A percentile compares a stretch with the other conserved stretches of the same genome.
phyloP scores from a whole-genome alignment of 2,329 filamentous ascomycete genomes.

The Fusarium agapanthi region DNA sequence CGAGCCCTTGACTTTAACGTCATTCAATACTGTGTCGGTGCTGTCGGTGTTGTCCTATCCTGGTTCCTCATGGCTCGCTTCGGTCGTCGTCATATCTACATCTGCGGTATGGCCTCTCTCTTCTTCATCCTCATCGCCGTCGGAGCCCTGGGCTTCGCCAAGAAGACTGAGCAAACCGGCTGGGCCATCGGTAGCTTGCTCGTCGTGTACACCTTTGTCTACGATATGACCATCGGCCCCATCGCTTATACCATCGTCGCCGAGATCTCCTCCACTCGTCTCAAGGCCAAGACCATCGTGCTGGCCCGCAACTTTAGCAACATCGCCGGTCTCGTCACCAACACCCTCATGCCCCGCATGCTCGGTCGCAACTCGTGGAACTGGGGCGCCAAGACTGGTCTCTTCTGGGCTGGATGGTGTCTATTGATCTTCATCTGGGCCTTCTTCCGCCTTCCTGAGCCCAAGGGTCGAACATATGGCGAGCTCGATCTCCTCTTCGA shows the following conservation, averaged over 20 bases:
- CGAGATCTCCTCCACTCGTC: conserved; percentile 56
- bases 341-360: conserved; percentile 56
- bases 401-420: conserved; percentile 56
- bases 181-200: conserved; percentile 58
- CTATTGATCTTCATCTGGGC: conserved; percentile 57
- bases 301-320: conserved; percentile 58
- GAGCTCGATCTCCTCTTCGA: conserved; percentile 67
- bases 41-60: neutral
- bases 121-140: conserved; percentile 7
- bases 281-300: conserved; percentile 57
- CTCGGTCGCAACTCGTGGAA: conserved; percentile 55
- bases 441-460: conserved; percentile 63
- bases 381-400: conserved; percentile 58
- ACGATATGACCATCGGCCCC: conserved; percentile 49
- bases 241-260: conserved; percentile 87
- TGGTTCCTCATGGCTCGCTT: conserved; percentile 20
- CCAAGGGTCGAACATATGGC: conserved; percentile 60
- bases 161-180: conserved; percentile 48
- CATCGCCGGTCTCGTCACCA: conserved; percentile 56
- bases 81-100: conserved; percentile 8
- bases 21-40: conserved; percentile 14
- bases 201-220: conserved; percentile 54
- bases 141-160: conserved; percentile 51
- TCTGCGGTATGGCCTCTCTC: neutral
- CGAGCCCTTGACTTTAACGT: conserved; percentile 12